Conservation (phyloP, 2,329 filamentous ascomycete genomes). For the Neofusicoccum kwambonambiense region DNA sequence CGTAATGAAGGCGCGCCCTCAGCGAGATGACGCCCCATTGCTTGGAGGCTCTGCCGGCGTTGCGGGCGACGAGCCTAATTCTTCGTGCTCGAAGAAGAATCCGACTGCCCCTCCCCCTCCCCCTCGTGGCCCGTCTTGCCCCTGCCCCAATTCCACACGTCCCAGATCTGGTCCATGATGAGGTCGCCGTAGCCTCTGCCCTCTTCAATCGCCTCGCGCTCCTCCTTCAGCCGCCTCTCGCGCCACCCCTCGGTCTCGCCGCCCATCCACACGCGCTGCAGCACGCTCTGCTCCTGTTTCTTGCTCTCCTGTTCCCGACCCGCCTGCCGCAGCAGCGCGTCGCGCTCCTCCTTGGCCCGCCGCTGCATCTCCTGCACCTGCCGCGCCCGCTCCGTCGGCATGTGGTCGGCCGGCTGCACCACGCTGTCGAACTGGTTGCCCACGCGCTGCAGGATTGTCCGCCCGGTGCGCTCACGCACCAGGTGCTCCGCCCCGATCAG, state of each 20-base stretch:
- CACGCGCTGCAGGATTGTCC: slow-evolving; percentile 36
- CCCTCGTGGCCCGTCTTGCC: slow-evolving; percentile 31
- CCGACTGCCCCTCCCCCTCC: not conserved
- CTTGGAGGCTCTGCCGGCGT: not conserved
- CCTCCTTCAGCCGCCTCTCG: slow-evolving; percentile 44
- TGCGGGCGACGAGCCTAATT: slow-evolving; percentile 11
- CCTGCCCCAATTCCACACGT: slow-evolving; percentile 48
- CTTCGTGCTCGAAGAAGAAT: not conserved
- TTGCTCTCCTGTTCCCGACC: slow-evolving; percentile 24
- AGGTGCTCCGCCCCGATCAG: slow-evolving; percentile 52
- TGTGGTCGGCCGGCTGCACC: slow-evolving; percentile 20
- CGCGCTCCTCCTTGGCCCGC: slow-evolving; percentile 33
- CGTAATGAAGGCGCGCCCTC: slow-evolving; percentile 4
- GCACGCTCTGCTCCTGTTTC: slow-evolving; percentile 24
- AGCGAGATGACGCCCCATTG: slow-evolving; percentile 1
- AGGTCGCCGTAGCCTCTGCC: slow-evolving; percentile 43
- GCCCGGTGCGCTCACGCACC: slow-evolving; percentile 40
- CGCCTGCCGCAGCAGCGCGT: slow-evolving; percentile 31
- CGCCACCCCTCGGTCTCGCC: slow-evolving; percentile 48
- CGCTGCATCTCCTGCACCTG: slow-evolving; percentile 36
- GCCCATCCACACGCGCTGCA: slow-evolving; percentile 41
- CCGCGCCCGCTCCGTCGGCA: slow-evolving; percentile 40
- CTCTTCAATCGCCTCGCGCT: slow-evolving; percentile 40
- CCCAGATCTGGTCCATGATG: slow-evolving; percentile 49
- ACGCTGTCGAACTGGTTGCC: slow-evolving; percentile 2